These are phyloP conservation scores for Dendrobium catenatum DNA, from an alignment of 106 monocot species.

Conservation along the genomic window DNA sequence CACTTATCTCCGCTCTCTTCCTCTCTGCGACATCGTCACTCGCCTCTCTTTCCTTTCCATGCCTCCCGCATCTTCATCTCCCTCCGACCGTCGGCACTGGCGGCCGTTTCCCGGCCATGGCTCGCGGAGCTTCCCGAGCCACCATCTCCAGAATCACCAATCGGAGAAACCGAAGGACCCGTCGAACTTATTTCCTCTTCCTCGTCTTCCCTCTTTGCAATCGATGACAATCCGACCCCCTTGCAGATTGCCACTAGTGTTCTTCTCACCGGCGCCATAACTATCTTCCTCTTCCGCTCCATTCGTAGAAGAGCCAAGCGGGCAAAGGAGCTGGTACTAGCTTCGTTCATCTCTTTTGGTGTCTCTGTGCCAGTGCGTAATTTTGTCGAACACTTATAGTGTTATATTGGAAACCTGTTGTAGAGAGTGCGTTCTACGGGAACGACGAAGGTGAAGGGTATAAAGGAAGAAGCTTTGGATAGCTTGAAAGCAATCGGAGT, in stretches of 20 bases:
- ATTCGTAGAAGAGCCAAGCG: slow-evolving; percentile 86
- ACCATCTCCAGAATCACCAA: neutral
- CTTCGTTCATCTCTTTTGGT: neutral
- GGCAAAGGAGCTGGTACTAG: slow-evolving; percentile 63
- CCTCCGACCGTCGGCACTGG: neutral
- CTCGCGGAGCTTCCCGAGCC: slow-evolving; percentile 6
- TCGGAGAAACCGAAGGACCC: slow-evolving; percentile 40
- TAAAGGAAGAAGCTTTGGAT: slow-evolving; percentile 75
- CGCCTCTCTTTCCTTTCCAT: neutral
- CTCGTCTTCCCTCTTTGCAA: slow-evolving; percentile 46
- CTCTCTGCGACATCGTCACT: neutral
- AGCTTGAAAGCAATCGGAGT: slow-evolving; percentile 49
- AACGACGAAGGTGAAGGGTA: slow-evolving; percentile 39
- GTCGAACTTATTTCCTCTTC: slow-evolving; percentile 49
- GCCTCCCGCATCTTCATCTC: neutral
- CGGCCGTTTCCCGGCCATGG: neutral
- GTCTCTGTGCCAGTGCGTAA: neutral
- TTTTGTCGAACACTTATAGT: neutral
- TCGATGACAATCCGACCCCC: slow-evolving; percentile 63
- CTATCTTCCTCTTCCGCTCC: slow-evolving; percentile 91
- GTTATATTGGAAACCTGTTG: neutral
- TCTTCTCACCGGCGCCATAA: slow-evolving; percentile 84
- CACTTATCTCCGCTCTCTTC: neutral
- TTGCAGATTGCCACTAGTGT: slow-evolving; percentile 84
- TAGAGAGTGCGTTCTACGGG: slow-evolving; percentile 83